Evolutionary conservation across 2,329 filamentous ascomycete genomes (phyloP).

Genomic region (Colletotrichum spinosum): DNA sequence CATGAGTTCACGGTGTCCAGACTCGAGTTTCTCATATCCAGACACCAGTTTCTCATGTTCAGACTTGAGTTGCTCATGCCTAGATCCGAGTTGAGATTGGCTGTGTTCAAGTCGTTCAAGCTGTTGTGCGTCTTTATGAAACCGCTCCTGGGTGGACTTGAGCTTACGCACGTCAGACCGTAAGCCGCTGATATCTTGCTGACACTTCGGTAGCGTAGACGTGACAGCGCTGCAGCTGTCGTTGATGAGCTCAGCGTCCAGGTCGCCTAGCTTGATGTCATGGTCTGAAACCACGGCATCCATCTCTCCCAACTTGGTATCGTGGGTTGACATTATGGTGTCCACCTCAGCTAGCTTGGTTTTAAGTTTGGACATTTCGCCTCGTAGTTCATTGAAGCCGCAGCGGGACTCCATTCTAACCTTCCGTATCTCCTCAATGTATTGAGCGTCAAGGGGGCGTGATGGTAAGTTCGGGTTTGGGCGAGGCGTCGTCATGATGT

Average conservation of each 20-base stretch:
- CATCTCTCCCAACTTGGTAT: too few species aligned
- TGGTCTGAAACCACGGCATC: constrained; percentile 8
- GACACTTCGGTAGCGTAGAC: constrained; percentile 21
- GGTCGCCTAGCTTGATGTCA: constrained; percentile 24
- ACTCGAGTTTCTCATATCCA: too few species aligned
- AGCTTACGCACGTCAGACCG: background rate
- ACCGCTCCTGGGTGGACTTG: background rate
- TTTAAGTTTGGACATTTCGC: background rate
- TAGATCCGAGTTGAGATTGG: background rate
- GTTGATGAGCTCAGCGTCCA: constrained; percentile 27
- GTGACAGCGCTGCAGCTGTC: constrained; percentile 14
- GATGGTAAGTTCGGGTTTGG: background rate
- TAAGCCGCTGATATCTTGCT: constrained; percentile 4
- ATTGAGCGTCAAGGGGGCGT: background rate
- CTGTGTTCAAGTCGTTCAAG: background rate
- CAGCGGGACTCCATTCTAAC: background rate
- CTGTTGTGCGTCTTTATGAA: background rate
- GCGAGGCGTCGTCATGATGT: background rate
- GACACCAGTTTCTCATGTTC: too few species aligned
- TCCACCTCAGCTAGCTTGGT: background rate
- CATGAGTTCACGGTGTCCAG: too few species aligned
- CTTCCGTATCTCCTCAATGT: background rate
- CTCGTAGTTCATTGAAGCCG: background rate
- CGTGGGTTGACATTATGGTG: too few species aligned
- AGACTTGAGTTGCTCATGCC: background rate